Base-by-base conservation (phyloP, 208 protist genomes). In the Acanthamoeba royreba region DNA sequence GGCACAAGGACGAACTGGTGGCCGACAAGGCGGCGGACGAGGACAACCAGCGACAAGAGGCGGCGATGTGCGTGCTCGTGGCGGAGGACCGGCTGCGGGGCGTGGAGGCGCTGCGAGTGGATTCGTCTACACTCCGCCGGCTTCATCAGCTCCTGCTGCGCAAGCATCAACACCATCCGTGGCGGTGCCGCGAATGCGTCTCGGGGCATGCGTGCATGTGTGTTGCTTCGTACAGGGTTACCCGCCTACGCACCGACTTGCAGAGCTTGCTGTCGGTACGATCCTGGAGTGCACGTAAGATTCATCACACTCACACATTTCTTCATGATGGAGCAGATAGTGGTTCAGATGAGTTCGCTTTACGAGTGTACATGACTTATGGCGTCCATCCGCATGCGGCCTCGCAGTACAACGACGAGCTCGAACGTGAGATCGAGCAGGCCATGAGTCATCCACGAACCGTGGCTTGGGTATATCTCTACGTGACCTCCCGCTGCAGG, bases 401-500 rank as follows among this genome's bases (percentile, higher is more conserved):
- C 4, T 55, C 43, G 19, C 43, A 86, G 8, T 86, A 86, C 74
- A 33, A 46, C 25, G 74, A 86, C 19, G 40, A 53, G 42, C 43
- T 86, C 15, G 74, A 86, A 33, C 31, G 52, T n/a, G 42, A 86
- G 38, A 86, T 86, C 74, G 40, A 53, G 17, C 40, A 86, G 74
- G 43, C 45, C 43, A 86, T 86, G 74, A 38, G 43, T 43, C 74
- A 86, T 22, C 74, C 74, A 33, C 40, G 45, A 25, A 86, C 74
- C 19, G 74, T 86, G 19, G 74, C 74, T 40, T 86, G 74, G 74
- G 74, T n/a, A n/a, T n/a, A n/a, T n/a, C n/a, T n/a, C n/a, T n/a
- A n/a, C n/a, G n/a, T n/a, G n/a, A n/a, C n/a, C n/a, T n/a, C n/a
- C n/a, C n/a, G n/a, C n/a, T n/a, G 55, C 55, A n/a, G n/a, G n/a